phyloP scores from a whole-genome alignment of 768 basidiomycete species.

The Boletus sp. region DNA sequence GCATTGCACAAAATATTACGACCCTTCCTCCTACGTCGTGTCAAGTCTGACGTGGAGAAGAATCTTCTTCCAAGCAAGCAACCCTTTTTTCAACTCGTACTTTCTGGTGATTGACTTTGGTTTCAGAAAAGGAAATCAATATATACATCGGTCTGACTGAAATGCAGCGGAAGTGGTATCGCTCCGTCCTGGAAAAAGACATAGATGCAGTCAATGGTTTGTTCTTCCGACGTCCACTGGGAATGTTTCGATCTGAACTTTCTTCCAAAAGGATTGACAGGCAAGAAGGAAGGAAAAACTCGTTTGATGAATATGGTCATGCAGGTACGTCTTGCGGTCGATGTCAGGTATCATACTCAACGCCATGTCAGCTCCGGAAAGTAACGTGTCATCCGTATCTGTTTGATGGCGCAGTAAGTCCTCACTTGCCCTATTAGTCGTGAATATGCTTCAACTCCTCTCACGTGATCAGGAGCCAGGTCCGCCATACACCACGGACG shows the following conservation, averaged over 20 bases:
- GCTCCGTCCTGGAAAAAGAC: constrained; percentile 93
- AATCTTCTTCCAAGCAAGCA: constrained; percentile 81
- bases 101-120: background rate
- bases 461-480: constrained; percentile 75
- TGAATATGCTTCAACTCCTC: background rate
- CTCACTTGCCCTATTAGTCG: background rate
- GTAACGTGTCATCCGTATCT: constrained; percentile 91
- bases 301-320: constrained; percentile 98
- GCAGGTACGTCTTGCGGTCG: constrained; percentile 58
- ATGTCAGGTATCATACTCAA: background rate
- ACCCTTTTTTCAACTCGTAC: background rate
- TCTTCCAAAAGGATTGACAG: constrained; percentile 65
- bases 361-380: constrained; percentile 55
- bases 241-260: background rate
- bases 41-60: constrained; percentile 98
- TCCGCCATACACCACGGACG: constrained; percentile 97
- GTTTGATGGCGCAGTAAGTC: constrained; percentile 82
- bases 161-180: constrained; percentile 99
- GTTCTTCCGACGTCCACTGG: constrained; percentile 13
- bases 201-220: constrained; percentile 96
- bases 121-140: constrained; percentile 93
- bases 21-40: constrained; percentile 90
- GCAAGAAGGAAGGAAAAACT: constrained; percentile 99
- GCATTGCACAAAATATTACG: constrained; percentile 95
- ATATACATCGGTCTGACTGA: constrained; percentile 96